Percentiles rank a stretch among this genome's conserved stretches.
Conservation (phyloP, 2,329 filamentous ascomycete species). For the Arachnopeziza araneosa region DNA sequence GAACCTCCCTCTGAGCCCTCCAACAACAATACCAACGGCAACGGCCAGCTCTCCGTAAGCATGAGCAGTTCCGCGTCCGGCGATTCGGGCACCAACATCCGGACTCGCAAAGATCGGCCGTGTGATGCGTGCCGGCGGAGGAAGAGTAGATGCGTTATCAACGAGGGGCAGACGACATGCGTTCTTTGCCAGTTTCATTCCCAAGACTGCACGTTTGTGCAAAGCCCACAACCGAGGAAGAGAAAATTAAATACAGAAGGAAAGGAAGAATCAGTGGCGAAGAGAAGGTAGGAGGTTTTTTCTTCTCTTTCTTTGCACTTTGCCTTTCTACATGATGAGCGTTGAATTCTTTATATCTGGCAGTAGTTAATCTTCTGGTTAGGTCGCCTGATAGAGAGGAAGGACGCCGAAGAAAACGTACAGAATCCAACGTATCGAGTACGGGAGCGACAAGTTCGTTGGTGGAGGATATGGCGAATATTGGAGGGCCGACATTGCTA, state of each 20-base stretch:
- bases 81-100: slow-evolving; percentile 41
- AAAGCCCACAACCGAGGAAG: slow-evolving; percentile 73
- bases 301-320: background rate
- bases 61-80: slow-evolving; percentile 48
- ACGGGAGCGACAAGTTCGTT: slow-evolving; percentile 57
- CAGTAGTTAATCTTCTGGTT: slow-evolving; percentile 23
- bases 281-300: slow-evolving; percentile 62
- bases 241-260: slow-evolving; percentile 62
- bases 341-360: background rate
- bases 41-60: slow-evolving; percentile 36
- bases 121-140: slow-evolving; percentile 72
- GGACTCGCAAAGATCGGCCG: slow-evolving; percentile 45
- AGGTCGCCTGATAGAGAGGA: slow-evolving; percentile 54
- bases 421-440: slow-evolving; percentile 55
- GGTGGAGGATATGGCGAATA: slow-evolving; percentile 65
- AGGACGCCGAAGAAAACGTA: slow-evolving; percentile 47
- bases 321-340: background rate
- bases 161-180: slow-evolving; percentile 68
- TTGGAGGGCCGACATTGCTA: slow-evolving; percentile 59
- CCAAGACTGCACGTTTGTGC: slow-evolving; percentile 72
- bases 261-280: slow-evolving; percentile 53
- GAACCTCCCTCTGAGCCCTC: slow-evolving; percentile 20
- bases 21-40: slow-evolving; percentile 17
- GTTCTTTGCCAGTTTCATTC: slow-evolving; percentile 73
- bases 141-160: slow-evolving; percentile 71